Evolutionary conservation across 176 grass and related monocot species (phyloP).

Genomic region (Saccharum spontaneum): DNA sequence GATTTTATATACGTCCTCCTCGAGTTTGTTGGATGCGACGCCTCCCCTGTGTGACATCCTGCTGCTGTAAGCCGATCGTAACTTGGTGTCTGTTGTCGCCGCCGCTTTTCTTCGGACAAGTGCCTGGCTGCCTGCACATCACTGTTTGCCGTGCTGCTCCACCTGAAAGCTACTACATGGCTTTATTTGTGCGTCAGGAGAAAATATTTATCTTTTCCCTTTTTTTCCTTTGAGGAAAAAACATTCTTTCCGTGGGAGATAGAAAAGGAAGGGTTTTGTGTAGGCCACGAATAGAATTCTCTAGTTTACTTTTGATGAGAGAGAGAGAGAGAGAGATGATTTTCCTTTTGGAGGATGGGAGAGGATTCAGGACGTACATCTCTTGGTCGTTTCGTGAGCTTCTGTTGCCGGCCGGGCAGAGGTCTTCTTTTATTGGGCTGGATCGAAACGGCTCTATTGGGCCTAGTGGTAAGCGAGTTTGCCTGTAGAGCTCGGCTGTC

Average conservation of each 20-base stretch:
- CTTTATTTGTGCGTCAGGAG: neutral
- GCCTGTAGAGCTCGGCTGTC: neutral
- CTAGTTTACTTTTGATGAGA: neutral
- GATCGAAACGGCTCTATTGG: neutral
- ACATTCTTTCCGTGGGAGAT: too few relatives aligned
- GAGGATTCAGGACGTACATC: neutral
- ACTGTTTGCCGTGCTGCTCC: neutral
- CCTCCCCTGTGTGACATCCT: neutral
- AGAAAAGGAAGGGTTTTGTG: neutral
- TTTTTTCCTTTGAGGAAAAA: neutral
- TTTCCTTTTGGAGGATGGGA: neutral
- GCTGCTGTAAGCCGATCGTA: constrained; percentile 48
- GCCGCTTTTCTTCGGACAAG: neutral
- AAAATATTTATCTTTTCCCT: neutral
- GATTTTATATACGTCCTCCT: constrained; percentile 38
- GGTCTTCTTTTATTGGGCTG: neutral
- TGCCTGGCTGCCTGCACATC: neutral
- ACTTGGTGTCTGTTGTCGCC: neutral
- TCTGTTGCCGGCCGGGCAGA: too few relatives aligned
- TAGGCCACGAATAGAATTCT: neutral
- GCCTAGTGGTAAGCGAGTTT: neutral
- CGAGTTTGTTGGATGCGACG: constrained; percentile 45
- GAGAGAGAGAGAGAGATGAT: neutral
- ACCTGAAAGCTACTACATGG: neutral
- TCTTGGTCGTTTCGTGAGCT: too few relatives aligned